Percentiles rank a stretch among this genome's conserved stretches.
These are phyloP conservation scores for Basidiobolus meristosporus DNA, from an alignment of 371 early-diverging fungal species.

Conservation along the genomic window DNA sequence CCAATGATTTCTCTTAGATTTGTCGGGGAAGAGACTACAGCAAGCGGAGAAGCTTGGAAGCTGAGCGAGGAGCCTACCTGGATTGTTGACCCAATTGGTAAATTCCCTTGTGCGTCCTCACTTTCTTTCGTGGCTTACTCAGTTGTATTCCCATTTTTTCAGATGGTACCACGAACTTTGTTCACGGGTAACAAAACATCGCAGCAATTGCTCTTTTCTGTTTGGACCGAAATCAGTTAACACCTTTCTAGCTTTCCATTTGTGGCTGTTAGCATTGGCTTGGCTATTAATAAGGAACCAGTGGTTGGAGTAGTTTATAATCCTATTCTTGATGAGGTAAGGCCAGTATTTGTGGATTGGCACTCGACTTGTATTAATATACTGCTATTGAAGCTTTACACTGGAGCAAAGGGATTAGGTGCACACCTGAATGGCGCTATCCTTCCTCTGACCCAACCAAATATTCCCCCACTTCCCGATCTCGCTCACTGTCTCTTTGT, in stretches of 20 bases:
- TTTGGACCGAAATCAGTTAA: not conserved
- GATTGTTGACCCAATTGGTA: constrained; percentile 82
- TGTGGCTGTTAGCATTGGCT: constrained; percentile 68
- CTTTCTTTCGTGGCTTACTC: not conserved
- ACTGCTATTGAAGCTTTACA: constrained; percentile 23
- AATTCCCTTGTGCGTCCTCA: not conserved
- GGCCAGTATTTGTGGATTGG: not conserved
- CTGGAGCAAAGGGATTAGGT: constrained; percentile 41
- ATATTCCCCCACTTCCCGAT: constrained; percentile 28
- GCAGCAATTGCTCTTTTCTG: not conserved
- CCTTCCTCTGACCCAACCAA: constrained; percentile 25
- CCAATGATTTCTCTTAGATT: constrained; percentile 17
- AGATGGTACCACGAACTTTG: constrained; percentile 85
- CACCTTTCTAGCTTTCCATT: constrained; percentile 43
- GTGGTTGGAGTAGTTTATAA: constrained; percentile 83
- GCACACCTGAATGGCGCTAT: constrained; percentile 32
- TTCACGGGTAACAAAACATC: constrained; percentile 29
- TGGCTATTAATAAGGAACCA: constrained; percentile 47
- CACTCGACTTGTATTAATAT: not conserved
- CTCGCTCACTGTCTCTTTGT: constrained; percentile 49
- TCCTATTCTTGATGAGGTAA: constrained; percentile 64
- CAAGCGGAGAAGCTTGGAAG: constrained; percentile 28
- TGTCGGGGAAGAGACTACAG: constrained; percentile 71
- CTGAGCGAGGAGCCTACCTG: constrained; percentile 67
- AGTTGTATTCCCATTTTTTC: constrained; percentile 1